A percentile compares a stretch with the other conserved stretches of the same genome.
These are phyloP conservation scores for Gastrolobium bilobum DNA, from an alignment of 306 rosid genomes.

Conservation along the genomic window DNA sequence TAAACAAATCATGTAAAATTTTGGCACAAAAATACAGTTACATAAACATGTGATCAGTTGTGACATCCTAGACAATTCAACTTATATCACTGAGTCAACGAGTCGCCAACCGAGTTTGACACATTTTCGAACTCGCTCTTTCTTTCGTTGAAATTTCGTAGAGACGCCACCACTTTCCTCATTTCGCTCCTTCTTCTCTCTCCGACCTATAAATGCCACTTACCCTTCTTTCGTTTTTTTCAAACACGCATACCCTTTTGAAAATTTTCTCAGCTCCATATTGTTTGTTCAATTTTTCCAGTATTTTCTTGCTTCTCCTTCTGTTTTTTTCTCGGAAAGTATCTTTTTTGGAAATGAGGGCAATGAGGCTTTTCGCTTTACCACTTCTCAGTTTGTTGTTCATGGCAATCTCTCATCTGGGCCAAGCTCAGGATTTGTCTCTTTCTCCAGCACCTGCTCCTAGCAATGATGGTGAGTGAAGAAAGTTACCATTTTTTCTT, in stretches of 20 bases:
- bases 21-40: neutral
- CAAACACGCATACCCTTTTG: neutral
- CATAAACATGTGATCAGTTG: neutral
- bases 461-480: conserved; percentile 55
- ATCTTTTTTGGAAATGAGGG: conserved; percentile 36
- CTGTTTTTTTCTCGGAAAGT: neutral
- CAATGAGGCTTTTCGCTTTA: conserved; percentile 42
- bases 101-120: conserved; percentile 57
- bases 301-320: neutral
- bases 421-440: conserved; percentile 53
- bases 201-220: conserved; percentile 44
- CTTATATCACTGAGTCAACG: conserved; percentile 27
- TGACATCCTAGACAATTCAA: neutral
- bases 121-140: conserved; percentile 34
- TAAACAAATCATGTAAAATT: too few species aligned
- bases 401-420: conserved; percentile 40
- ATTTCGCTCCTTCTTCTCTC: neutral
- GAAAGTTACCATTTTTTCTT: neutral
- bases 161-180: conserved; percentile 14
- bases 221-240: neutral
- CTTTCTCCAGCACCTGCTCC: conserved; percentile 52
- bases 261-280: neutral
- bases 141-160: conserved; percentile 53
- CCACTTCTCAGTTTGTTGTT: conserved; percentile 51
- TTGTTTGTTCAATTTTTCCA: neutral